Base-by-base conservation (phyloP, 257 asterid species). In the Fraxinus anomala region DNA sequence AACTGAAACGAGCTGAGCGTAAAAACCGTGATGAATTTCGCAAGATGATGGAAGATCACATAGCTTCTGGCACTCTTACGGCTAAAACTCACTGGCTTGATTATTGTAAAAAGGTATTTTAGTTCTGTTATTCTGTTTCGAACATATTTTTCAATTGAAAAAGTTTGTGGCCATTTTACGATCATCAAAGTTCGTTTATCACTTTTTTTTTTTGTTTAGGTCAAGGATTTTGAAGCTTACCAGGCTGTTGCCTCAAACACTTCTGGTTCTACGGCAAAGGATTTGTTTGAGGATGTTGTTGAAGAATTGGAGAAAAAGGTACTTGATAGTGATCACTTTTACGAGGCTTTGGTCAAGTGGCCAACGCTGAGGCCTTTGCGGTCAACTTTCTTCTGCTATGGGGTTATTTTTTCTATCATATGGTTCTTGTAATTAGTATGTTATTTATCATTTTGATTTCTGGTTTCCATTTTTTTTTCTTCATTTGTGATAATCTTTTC, bases 271-370 rank as follows among this genome's bases (percentile, higher is more conserved):
- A 93, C 96, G 79, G 97, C 99, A 30, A 92, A 78, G 86, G 98
- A 91, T 85, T 89, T 95, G 91, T 95, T 95, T 82, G 98, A 93
- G 86, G 98, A 93, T 77, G 85, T 85, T 44, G 81, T 74, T 34
- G 99, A 95, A 85, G 98, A 92, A 86, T 79, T 95, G 83, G 98
- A 88, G 83, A 89, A 89, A 80, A 92, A 90, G 96, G 99, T 95
- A 83, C 42, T 40, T 77, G 73, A 37, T 65, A 17, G 6, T 69
- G 16, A 21, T 63, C 69, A 51, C 75, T 77, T 77, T 47, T 23
- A 36, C 21, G 54, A 61, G 72, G 31, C 63, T 21, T 42, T 36
- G 24, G 65, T 56, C 54, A 66, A 72, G 23, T 39, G 76, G 67
- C 44, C 39, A 26, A 56, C 66, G 72, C 7, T 19, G 44, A 49